Evolutionary conservation across 805 yeast species (phyloP).

Genomic region (Osmozyma mogii): DNA sequence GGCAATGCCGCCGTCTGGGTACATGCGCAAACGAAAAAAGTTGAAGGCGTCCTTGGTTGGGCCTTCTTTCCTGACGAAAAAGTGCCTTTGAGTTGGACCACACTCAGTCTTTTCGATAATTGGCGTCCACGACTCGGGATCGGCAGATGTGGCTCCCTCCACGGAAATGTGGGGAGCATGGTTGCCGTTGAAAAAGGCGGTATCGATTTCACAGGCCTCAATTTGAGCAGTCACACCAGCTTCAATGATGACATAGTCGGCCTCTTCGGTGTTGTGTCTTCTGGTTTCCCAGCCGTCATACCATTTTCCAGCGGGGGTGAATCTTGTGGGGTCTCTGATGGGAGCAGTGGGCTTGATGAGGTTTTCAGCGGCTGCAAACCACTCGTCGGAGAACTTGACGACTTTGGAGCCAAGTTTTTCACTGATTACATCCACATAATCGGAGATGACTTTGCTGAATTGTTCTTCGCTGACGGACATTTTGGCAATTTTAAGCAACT

Average conservation of each 20-base stretch:
- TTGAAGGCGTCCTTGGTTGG: conserved; percentile 62
- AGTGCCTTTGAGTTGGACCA: conserved; percentile 84
- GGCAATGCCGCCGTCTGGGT: conserved; percentile 98
- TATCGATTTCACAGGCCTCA: conserved; percentile 83
- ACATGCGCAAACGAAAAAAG: conserved; percentile 81
- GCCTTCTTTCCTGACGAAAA: conserved; percentile 50
- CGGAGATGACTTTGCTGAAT: too few relatives aligned
- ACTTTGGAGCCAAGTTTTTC: conserved; percentile 77
- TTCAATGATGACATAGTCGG: conserved; percentile 81
- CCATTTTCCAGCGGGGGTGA: conserved; percentile 89
- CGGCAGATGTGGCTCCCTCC: conserved; percentile 50
- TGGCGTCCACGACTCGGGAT: conserved; percentile 54
- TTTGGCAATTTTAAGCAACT: too few relatives aligned
- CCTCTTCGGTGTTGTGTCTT: conserved; percentile 77
- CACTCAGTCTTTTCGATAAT: conserved; percentile 69
- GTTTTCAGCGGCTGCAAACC: conserved; percentile 92
- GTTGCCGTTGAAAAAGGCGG: conserved; percentile 91
- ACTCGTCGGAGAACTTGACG: conserved; percentile 70
- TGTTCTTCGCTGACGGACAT: too few relatives aligned
- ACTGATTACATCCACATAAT: conserved; percentile 87
- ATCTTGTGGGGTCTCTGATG: conserved; percentile 70
- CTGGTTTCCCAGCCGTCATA: conserved; percentile 99
- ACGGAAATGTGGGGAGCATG: conserved; percentile 89
- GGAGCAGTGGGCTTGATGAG: conserved; percentile 77
- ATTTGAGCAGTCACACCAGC: conserved; percentile 81